Evolutionary conservation across 495 filamentous ascomycete genomes (phyloP).

Genomic region (Penicillium coffeae): DNA sequence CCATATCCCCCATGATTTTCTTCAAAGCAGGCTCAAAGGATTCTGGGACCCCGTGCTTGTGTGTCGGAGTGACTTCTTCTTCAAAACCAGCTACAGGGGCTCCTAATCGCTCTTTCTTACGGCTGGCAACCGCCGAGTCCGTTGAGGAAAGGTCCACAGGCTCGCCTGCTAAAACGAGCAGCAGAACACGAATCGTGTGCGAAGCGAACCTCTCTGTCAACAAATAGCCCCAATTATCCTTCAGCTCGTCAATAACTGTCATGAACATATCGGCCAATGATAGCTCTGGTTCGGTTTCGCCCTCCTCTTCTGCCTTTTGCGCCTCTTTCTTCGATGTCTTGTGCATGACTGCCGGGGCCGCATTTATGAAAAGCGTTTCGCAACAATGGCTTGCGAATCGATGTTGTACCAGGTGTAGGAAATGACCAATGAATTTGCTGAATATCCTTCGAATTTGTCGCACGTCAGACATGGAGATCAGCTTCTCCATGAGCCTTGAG

Average conservation of each 20-base stretch:
- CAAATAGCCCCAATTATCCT: constrained; percentile 76
- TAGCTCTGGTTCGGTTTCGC: constrained; percentile 36
- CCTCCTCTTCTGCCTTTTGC: constrained; percentile 27
- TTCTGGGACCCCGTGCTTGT: constrained; percentile 63
- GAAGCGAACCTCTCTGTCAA: constrained; percentile 88
- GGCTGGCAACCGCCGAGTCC: constrained; percentile 72
- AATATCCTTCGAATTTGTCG: constrained; percentile 83
- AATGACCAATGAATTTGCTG: constrained; percentile 79
- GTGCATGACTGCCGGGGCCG: constrained; percentile 70
- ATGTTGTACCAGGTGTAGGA: constrained; percentile 84
- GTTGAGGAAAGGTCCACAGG: constrained; percentile 62
- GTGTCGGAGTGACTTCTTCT: not conserved
- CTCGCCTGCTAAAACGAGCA: constrained; percentile 80
- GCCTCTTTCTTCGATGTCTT: constrained; percentile 48
- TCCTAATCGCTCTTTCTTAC: constrained; percentile 79
- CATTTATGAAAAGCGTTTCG: constrained; percentile 83
- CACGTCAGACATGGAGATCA: constrained; percentile 77
- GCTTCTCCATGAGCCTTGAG: constrained; percentile 84
- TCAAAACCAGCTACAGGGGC: constrained; percentile 26
- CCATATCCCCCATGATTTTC: constrained; percentile 72
- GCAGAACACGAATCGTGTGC: constrained; percentile 78
- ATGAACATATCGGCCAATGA: constrained; percentile 86
- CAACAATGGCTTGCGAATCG: constrained; percentile 96
- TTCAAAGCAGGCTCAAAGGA: constrained; percentile 71
- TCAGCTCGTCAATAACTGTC: constrained; percentile 73